Evolutionary conservation across 2,329 filamentous ascomycete species (phyloP), one percentile per base, ranked within the genome.

Genomic region (Parastagonospora avenae): DNA sequence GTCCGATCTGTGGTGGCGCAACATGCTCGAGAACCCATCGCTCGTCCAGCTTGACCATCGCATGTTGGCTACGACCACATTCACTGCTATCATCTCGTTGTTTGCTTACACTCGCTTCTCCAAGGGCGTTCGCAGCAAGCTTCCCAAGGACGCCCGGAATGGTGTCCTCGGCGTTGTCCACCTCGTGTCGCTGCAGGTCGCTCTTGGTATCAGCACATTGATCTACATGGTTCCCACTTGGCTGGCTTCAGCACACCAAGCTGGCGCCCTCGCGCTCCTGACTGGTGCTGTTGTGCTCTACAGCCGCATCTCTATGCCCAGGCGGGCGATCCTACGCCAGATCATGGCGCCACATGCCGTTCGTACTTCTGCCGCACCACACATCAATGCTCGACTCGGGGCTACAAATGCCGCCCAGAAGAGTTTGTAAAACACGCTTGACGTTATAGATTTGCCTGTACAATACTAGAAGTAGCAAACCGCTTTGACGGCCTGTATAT

Each of bases 21-120:
- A 99, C 77, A 89, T 95, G 82, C 87, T 97, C 30, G 94, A 97
- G 80, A 99, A 99, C 77, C 95, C 94, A 3, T 92, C 90, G 12
- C 85, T 95, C 24, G 95, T 97, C 2, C 95, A 99, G 77, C 85
- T 99, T 38, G 91, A 99, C 76, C 94, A 99, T 79, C 88, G 95
- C 38, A 90, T 96, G 63, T 82, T 97, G 31, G 95, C 94, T 51
- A 91, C 88, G 40, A 92, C 91, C 12, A 96, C 93, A 1, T 96
- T 96, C 74, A 88, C 85, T 46, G 83, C 89, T 55, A 85, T 97
- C 54, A 78, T 96, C 59, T 82, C 85, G 4, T 82, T 99, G 8
- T 95, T 88, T 74, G 83, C 84, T n/a, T 97, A 92, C 76, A 84
- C 89, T 4, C 86, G 90, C 56, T 85, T 85, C 48, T 85, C 85